Evolutionary conservation across 78 protist genomes (phyloP), one percentile per base, ranked within the genome.

Genomic region (Dictyostelium intermedium): DNA sequence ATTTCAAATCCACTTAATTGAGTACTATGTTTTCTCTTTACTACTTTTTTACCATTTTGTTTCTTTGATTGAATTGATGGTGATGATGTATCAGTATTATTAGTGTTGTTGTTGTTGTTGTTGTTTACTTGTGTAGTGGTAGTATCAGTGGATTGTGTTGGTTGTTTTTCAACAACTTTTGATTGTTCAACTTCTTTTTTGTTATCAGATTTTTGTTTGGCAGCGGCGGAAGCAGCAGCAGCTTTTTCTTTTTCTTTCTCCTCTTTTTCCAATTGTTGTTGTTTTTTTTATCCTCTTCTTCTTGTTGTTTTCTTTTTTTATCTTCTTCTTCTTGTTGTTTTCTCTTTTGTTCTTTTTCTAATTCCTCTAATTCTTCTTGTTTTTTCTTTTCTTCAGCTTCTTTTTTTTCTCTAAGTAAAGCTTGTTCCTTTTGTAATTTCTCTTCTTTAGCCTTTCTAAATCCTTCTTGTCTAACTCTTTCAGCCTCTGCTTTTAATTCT

Each of bases 11-110:
- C n/a, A 14, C 87, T 50, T 27, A 69, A 32, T 47, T 78, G 85
- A 61, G 87, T 63, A 5, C 86, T 79, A 61, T 79, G 94, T 25
- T 89, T 89, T 89, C 94, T 89, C 56, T 89, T 89, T 47, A 69
- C 73, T 63, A 23, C 20, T 35, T 87, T 53, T 34, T 72, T 84
- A 25, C 74, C 74, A 66, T 66, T 66, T 69, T 60, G 32, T 43
- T 77, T 77, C 45, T 77, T 77, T 20, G 61, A 20, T 23, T 18
- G 30, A 41, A 25, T 77, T 41, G 61, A 41, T 41, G 82, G 82
- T 77, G 82, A 77, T 77, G 63, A 35, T 13, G 20, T 20, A 20
- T 56, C 66, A n/a, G 9, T 2, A 32, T 35, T 14, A 76, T 27
- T 39, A n/a, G 20, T 10, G 35, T 39, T 34, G 3, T 60, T 32